These are phyloP conservation scores for Groenewaldozyma tartarivorans DNA, from an alignment of 805 yeast genomes.

Conservation along the genomic window DNA sequence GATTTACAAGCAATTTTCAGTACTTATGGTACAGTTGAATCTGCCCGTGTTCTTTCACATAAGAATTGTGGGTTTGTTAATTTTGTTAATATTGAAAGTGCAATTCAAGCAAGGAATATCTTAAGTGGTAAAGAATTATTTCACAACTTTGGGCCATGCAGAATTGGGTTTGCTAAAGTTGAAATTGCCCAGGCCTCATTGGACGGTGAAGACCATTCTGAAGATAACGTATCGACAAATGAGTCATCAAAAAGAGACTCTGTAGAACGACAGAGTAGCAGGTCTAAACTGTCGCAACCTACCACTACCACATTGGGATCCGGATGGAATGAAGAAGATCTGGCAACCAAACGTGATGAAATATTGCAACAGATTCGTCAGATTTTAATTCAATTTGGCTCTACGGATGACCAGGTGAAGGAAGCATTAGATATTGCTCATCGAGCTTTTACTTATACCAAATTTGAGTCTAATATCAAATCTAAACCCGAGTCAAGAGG, in stretches of 20 bases:
- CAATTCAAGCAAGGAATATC: conserved; percentile 68
- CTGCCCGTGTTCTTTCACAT: conserved; percentile 48
- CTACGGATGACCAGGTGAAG: conserved; percentile 21
- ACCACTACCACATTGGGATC: background rate
- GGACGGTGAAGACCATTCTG: background rate
- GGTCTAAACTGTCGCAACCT: background rate
- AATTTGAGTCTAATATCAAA: conserved; percentile 27
- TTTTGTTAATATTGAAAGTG: conserved; percentile 60
- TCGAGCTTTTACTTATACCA: conserved; percentile 22
- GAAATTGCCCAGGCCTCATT: conserved; percentile 3
- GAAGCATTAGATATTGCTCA: conserved; percentile 21
- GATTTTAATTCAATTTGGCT: conserved; percentile 28
- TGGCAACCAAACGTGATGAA: conserved; percentile 19
- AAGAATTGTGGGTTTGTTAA: conserved; percentile 52
- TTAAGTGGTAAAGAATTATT: conserved; percentile 76
- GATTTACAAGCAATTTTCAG: conserved; percentile 52
- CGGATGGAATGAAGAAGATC: background rate
- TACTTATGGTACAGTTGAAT: conserved; percentile 51
- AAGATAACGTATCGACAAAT: background rate
- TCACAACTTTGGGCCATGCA: conserved; percentile 65
- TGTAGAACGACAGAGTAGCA: background rate
- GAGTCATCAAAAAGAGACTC: background rate
- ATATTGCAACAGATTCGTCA: conserved; percentile 24
- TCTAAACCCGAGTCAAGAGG: conserved; percentile 68
- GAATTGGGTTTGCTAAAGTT: conserved; percentile 79